A percentile compares a stretch with the other conserved stretches of the same genome.
Evolutionary conservation across 2,329 filamentous ascomycete species (phyloP).

Genomic region (Fusarium keratoplasticum): DNA sequence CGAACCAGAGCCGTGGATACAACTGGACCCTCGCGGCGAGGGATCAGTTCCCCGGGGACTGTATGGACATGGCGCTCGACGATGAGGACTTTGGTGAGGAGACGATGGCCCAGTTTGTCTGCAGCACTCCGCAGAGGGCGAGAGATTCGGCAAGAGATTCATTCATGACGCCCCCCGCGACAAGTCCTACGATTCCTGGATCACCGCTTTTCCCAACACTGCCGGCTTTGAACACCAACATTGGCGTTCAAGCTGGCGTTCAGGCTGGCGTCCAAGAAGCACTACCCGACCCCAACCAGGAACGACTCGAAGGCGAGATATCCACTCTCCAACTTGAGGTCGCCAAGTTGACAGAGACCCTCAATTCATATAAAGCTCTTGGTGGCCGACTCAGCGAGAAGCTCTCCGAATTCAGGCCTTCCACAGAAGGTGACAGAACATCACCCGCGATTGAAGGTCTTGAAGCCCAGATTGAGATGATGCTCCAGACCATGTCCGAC

Average conservation of each 20-base stretch:
- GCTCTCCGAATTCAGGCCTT: slow-evolving; percentile 43
- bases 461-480: slow-evolving; percentile 55
- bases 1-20: slow-evolving; percentile 46
- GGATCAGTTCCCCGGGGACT: slow-evolving; percentile 59
- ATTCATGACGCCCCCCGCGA: slow-evolving; percentile 67
- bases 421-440: slow-evolving; percentile 10
- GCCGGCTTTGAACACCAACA: slow-evolving; percentile 20
- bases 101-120: slow-evolving; percentile 62
- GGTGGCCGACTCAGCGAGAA: slow-evolving; percentile 52
- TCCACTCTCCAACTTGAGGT: slow-evolving; percentile 62
- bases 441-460: slow-evolving; percentile 45
- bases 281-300: slow-evolving; percentile 57
- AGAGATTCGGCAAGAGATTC: slow-evolving; percentile 58
- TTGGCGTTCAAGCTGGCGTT: slow-evolving; percentile 10
- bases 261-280: slow-evolving; percentile 33
- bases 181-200: slow-evolving; percentile 56
- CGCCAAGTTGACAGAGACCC: slow-evolving; percentile 57
- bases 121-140: slow-evolving; percentile 62
- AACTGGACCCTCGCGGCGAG: slow-evolving; percentile 65
- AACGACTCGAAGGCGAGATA: slow-evolving; percentile 59
- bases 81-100: slow-evolving; percentile 61
- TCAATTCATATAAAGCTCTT: slow-evolving; percentile 61
- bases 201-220: slow-evolving; percentile 53
- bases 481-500: slow-evolving; percentile 61
- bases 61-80: slow-evolving; percentile 54